Percentiles rank a stretch among this genome's conserved stretches.
Evolutionary conservation across 495 filamentous ascomycete genomes (phyloP).

Genomic region (Podospora conica): DNA sequence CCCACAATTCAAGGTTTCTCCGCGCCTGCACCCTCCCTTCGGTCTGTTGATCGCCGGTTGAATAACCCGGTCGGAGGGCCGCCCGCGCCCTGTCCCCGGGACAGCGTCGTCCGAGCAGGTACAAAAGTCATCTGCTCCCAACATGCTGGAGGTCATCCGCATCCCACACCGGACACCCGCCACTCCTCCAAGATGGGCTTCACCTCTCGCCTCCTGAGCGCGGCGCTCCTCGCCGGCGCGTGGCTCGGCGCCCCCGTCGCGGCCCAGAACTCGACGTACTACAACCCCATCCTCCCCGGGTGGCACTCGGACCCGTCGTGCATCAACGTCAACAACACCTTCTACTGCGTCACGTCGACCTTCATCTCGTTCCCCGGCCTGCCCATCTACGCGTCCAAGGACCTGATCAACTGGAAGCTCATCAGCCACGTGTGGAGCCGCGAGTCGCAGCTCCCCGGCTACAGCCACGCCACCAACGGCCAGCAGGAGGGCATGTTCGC

Average conservation of each 20-base stretch:
- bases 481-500: conserved; percentile 33
- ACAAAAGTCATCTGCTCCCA: not conserved
- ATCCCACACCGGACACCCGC: not conserved
- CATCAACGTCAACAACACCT: conserved; percentile 25
- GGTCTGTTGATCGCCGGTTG: not conserved
- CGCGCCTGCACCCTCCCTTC: not conserved
- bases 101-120: not conserved
- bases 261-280: conserved; percentile 22
- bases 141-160: not conserved
- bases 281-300: conserved; percentile 31
- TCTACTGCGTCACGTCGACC: conserved; percentile 33
- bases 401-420: conserved; percentile 33
- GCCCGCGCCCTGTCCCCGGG: not conserved
- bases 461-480: conserved; percentile 14
- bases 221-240: not conserved
- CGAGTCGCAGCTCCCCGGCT: conserved; percentile 18
- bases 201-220: not conserved
- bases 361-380: conserved; percentile 34
- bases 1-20: not conserved
- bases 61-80: not conserved
- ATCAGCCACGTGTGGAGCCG: conserved; percentile 20
- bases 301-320: conserved; percentile 35
- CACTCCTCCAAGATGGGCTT: not conserved
- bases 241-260: not conserved
- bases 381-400: conserved; percentile 31